A percentile compares a stretch with the other conserved stretches of the same genome.
Conservation (phyloP, 208 protist species). For the Leishmania tarentolae region DNA sequence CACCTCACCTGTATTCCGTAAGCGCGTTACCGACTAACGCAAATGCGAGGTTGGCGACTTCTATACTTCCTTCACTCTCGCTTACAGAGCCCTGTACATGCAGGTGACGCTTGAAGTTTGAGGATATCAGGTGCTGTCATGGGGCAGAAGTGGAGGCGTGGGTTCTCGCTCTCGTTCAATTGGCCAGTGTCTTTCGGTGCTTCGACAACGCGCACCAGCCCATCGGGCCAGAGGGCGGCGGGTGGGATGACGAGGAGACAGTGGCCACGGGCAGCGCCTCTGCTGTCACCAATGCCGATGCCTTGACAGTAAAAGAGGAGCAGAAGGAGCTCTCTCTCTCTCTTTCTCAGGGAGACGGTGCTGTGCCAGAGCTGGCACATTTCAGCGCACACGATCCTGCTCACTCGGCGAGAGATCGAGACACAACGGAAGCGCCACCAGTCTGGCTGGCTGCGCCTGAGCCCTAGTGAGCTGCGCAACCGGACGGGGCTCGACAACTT, state of each 20-base stretch:
- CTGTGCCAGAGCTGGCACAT: conserved; percentile 65
- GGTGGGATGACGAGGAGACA: neutral
- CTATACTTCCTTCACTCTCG: neutral
- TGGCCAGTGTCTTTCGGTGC: conserved; percentile 28
- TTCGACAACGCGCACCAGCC: neutral
- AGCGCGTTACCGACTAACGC: neutral
- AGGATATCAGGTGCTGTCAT: conserved; percentile 63
- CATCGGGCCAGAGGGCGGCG: neutral
- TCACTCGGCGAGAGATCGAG: conserved; percentile 39
- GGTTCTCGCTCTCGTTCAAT: conserved; percentile 64
- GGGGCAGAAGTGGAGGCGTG: conserved; percentile 71
- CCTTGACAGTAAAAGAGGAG: neutral
- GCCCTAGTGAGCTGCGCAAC: conserved; percentile 62
- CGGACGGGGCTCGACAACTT: conserved; percentile 80
- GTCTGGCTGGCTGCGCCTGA: conserved; percentile 35
- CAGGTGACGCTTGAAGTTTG: conserved; percentile 8
- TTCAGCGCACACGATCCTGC: conserved; percentile 37
- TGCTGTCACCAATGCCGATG: conserved; percentile 29
- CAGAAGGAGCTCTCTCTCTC: conserved; percentile 7
- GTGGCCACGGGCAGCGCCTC: too few species aligned
- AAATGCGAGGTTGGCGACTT: neutral
- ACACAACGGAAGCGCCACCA: conserved; percentile 20
- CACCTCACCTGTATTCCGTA: neutral
- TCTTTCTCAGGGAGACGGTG: conserved; percentile 20
- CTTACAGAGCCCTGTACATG: neutral